These are phyloP conservation scores for Gleditsia sinensis DNA, from an alignment of 306 rosid species.

Conservation along the genomic window DNA sequence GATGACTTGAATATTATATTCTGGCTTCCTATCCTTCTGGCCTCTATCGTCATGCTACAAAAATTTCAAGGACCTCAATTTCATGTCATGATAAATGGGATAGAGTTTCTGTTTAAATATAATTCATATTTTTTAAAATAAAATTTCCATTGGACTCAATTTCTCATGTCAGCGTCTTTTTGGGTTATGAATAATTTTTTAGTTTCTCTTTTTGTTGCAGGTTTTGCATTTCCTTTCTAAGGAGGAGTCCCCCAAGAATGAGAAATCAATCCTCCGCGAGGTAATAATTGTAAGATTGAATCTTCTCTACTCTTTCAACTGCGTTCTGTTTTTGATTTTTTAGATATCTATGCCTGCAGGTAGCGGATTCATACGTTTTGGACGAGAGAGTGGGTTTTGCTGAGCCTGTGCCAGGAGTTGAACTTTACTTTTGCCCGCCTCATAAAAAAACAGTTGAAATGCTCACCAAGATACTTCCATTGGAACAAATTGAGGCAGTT, in stretches of 20 bases:
- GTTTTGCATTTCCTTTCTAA: slow-evolving; percentile 75
- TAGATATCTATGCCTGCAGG: slow-evolving; percentile 45
- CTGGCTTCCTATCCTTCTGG: not conserved
- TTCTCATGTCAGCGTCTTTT: not conserved
- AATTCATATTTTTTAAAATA: not conserved
- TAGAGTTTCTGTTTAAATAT: not conserved
- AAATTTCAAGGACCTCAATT: too few species aligned
- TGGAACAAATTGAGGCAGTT: slow-evolving; percentile 77
- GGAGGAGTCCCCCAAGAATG: slow-evolving; percentile 48
- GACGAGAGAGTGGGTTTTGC: slow-evolving; percentile 96
- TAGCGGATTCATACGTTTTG: slow-evolving; percentile 66
- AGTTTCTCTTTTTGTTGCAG: slow-evolving; percentile 43
- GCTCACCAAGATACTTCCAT: slow-evolving; percentile 75
- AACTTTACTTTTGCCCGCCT: slow-evolving; percentile 95
- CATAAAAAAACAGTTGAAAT: slow-evolving; percentile 75
- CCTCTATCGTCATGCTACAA: not conserved
- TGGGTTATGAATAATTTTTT: not conserved
- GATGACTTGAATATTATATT: not conserved
- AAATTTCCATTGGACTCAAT: not conserved
- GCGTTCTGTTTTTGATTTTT: not conserved
- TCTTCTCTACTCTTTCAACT: not conserved
- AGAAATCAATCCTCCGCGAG: slow-evolving; percentile 64
- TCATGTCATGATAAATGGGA: not conserved
- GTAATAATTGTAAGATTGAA: slow-evolving; percentile 38
- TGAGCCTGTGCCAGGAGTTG: slow-evolving; percentile 81